Conservation (phyloP, 2,329 filamentous ascomycete species). For the Lasiodiplodia sp. region DNA sequence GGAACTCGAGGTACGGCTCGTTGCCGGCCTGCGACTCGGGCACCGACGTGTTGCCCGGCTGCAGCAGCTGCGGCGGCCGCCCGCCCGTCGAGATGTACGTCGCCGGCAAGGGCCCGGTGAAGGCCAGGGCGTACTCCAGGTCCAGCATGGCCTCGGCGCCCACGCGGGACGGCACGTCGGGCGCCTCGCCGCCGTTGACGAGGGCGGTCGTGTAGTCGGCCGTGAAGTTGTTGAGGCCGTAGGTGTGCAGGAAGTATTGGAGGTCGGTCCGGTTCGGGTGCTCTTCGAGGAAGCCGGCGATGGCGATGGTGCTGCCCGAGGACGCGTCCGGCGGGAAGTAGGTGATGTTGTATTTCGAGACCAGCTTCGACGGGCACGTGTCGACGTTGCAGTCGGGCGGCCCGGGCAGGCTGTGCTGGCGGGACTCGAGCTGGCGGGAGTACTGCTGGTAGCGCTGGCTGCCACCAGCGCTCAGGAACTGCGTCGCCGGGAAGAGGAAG, state of each 20-base stretch:
- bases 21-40: constrained; percentile 34
- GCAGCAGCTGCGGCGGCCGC: constrained; percentile 59
- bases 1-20: constrained; percentile 64
- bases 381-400: constrained; percentile 11
- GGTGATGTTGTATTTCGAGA: constrained; percentile 36
- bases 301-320: constrained; percentile 58
- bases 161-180: constrained; percentile 36
- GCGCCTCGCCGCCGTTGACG: constrained; percentile 39
- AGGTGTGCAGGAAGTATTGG: constrained; percentile 45
- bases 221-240: constrained; percentile 49
- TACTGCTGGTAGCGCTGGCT: constrained; percentile 12
- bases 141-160: constrained; percentile 68
- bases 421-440: not conserved
- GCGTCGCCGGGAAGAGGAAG: constrained; percentile 60
- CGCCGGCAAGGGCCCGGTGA: constrained; percentile 63
- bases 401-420: not conserved
- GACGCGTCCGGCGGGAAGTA: constrained; percentile 46
- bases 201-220: constrained; percentile 54
- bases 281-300: constrained; percentile 61
- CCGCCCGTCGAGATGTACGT: constrained; percentile 68
- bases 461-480: constrained; percentile 52
- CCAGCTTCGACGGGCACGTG: constrained; percentile 32
- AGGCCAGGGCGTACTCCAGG: constrained; percentile 65
- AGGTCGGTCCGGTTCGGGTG: constrained; percentile 57
- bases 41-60: constrained; percentile 39